Percentiles rank a stretch among this genome's conserved stretches.
Evolutionary conservation across 2,329 filamentous ascomycete species (phyloP).

Genomic region (Fulvia fulva): DNA sequence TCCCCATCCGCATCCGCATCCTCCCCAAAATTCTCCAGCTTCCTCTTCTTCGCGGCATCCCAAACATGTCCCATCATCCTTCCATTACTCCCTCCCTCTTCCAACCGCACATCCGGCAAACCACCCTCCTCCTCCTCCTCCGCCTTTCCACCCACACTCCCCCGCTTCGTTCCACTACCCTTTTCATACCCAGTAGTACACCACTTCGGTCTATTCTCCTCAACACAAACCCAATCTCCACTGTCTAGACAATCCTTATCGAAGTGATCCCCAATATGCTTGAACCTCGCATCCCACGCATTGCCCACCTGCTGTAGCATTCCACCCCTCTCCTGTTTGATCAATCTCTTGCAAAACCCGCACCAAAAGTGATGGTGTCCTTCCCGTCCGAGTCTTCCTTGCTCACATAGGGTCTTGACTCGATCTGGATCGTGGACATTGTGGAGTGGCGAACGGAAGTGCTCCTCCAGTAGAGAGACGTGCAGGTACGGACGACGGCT

Average conservation of each 20-base stretch:
- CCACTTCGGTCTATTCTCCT: conserved; percentile 36
- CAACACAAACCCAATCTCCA: conserved; percentile 52
- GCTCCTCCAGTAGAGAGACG: conserved; percentile 56
- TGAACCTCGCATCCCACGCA: conserved; percentile 41
- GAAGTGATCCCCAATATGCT: conserved; percentile 75
- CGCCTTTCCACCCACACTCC: neutral
- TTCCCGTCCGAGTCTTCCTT: conserved; percentile 59
- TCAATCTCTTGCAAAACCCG: conserved; percentile 66
- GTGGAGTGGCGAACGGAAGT: conserved; percentile 54
- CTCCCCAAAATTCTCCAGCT: neutral
- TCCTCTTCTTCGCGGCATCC: neutral
- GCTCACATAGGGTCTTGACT: conserved; percentile 5
- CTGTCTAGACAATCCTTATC: conserved; percentile 53
- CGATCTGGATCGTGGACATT: conserved; percentile 37
- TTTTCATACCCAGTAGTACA: conserved; percentile 15
- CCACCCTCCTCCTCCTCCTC: conserved; percentile 1
- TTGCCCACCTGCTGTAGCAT: conserved; percentile 30
- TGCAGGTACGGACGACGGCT: conserved; percentile 56
- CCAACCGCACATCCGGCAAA: too few species aligned
- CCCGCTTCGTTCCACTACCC: neutral
- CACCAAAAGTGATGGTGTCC: conserved; percentile 74
- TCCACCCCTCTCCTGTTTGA: conserved; percentile 44
- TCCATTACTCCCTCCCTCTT: neutral
- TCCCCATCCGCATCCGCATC: neutral
- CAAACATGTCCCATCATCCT: neutral